phyloP scores from a whole-genome alignment of 371 early-diverging fungal species.

The Umbelopsis sp. region DNA sequence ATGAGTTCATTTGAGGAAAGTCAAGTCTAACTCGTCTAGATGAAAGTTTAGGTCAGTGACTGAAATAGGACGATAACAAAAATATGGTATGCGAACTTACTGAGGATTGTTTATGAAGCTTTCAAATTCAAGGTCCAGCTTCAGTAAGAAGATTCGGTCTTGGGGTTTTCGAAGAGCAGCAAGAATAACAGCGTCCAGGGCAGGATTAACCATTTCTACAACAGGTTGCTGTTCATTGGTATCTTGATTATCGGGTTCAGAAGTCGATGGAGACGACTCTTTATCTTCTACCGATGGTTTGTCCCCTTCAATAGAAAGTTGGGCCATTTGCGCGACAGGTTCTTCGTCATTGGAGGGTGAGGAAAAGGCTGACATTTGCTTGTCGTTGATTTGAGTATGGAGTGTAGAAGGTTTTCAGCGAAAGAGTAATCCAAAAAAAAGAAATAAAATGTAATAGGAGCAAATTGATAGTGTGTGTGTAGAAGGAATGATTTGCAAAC shows the following conservation, averaged over 20 bases:
- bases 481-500: constrained; percentile 5
- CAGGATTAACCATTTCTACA: constrained; percentile 12
- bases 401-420: neutral
- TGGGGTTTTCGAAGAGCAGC: constrained; percentile 70
- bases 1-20: constrained; percentile 78
- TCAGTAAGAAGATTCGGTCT: constrained; percentile 75
- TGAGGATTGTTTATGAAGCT: constrained; percentile 63
- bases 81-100: constrained; percentile 37
- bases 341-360: neutral
- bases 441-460: no score
- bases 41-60: neutral
- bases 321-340: neutral
- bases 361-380: neutral
- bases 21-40: constrained; percentile 62
- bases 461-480: neutral
- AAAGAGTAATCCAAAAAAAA: no score
- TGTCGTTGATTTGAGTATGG: neutral
- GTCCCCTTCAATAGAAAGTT: neutral
- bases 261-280: neutral
- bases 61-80: neutral
- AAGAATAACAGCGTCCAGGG: constrained; percentile 65
- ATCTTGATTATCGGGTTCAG: neutral
- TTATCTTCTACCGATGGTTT: neutral
- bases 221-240: constrained; percentile 5
- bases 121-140: constrained; percentile 71